Evolutionary conservation across 129 eudicot species (phyloP), one percentile per base, ranked within the genome.

Genomic region (Tanacetum coccineum): DNA sequence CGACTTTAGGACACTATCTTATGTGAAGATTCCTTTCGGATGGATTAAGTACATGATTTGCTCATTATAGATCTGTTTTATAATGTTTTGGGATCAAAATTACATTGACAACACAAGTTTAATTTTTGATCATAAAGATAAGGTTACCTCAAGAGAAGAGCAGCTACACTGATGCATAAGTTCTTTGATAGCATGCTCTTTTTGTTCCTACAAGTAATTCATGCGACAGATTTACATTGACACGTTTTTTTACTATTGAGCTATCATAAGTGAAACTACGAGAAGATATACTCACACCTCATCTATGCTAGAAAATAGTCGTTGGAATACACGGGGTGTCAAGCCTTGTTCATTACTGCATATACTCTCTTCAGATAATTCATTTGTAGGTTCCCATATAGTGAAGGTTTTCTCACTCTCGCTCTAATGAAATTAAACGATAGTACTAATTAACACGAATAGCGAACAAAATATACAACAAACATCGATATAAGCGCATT

Each of bases 381-480:
- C 80, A 67, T 84, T 93, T 71, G 98, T 74, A 5, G 98, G 95
- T 81, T 96, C 98, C 98, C 98, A 93, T 58, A 93, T 86, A n/a
- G 98, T 93, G 67, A 82, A 88, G 4, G 98, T 93, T 66, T 93
- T 93, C 12, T 96, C 98, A 40, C 98, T 93, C 15, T 96, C 98
- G 9, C 96, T 93, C 98, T 93, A 71, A 47, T 47, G 50, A 72
- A 72, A 66, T 53, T 3, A 60, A 17, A 78, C 2, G 9, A 36
- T 36, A 6, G 42, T 36, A 36, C 9, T 36, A 36, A 36, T 13
- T 2, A 62, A 9, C 67, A 18, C n/a, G 36, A n/a, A 2, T 44
- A 44, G 15, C 42, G 26, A 57, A 46, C 56, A 47, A 19, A 78
- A 49, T 14, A n/a, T 15, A 18, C 57, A 75, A 15, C 36, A 13